phyloP scores from a whole-genome alignment of 148 eudicot genomes.

The Silene conica region DNA sequence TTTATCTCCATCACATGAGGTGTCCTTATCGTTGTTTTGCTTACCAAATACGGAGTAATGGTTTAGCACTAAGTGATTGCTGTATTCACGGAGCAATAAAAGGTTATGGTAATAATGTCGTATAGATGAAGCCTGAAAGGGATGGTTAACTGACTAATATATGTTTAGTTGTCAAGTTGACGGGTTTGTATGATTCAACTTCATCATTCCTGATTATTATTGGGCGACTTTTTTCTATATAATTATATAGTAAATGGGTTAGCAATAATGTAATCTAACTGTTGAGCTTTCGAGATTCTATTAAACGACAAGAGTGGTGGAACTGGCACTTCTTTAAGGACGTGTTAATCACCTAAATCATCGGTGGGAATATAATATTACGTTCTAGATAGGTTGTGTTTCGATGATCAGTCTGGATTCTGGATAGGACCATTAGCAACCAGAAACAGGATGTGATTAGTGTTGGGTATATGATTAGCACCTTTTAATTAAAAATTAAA shows the following conservation, averaged over 20 bases:
- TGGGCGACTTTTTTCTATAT: neutral
- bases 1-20: too few species aligned
- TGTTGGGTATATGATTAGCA: neutral
- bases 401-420: neutral
- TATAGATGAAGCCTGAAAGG: neutral
- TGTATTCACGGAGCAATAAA: neutral
- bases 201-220: neutral
- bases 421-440: conserved; percentile 2
- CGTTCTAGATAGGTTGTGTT: neutral
- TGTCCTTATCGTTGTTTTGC: neutral
- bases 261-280: conserved; percentile 6
- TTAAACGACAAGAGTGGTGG: neutral
- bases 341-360: neutral
- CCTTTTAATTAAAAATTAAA: neutral
- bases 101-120: neutral
- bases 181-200: too few species aligned
- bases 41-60: neutral
- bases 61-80: neutral
- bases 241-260: neutral
- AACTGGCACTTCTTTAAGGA: neutral
- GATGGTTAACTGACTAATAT: neutral
- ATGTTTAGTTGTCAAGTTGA: neutral
- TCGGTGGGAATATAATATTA: neutral
- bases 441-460: neutral
- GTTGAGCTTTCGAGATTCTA: neutral